A percentile compares a stretch with the other conserved stretches of the same genome.
phyloP scores from a whole-genome alignment of 176 grass and related monocot genomes.

The Dactylis glomerata region DNA sequence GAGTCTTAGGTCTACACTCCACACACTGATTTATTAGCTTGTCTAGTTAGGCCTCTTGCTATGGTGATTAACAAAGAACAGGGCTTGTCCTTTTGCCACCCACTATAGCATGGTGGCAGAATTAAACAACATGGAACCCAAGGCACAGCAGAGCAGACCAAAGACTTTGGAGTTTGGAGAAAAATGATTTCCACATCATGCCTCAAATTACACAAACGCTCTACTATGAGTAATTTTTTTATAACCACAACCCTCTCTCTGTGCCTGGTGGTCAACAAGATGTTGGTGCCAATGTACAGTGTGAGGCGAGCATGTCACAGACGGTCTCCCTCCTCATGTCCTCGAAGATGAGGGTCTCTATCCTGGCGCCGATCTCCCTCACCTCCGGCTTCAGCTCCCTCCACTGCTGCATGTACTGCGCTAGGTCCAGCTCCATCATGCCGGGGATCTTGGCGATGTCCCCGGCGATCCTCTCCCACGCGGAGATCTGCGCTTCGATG shows the following conservation, averaged over 20 bases:
- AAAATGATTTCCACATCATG: slow-evolving; percentile 35
- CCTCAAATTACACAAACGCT: slow-evolving; percentile 33
- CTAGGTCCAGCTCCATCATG: slow-evolving; percentile 62
- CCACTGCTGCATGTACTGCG: slow-evolving; percentile 49
- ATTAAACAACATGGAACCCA: slow-evolving; percentile 37
- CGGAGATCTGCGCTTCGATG: slow-evolving; percentile 45
- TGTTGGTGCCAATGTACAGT: slow-evolving; percentile 51
- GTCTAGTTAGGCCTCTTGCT: not conserved
- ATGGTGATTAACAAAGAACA: slow-evolving; percentile 7
- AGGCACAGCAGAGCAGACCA: not conserved
- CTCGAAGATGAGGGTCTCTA: slow-evolving; percentile 87
- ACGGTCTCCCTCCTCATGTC: slow-evolving; percentile 73
- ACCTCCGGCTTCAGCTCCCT: slow-evolving; percentile 33
- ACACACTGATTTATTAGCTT: not conserved
- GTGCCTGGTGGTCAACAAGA: slow-evolving; percentile 36
- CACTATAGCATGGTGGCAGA: slow-evolving; percentile 1
- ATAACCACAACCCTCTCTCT: not conserved
- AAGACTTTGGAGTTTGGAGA: slow-evolving; percentile 17
- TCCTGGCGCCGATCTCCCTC: slow-evolving; percentile 51
- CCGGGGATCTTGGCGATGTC: slow-evolving; percentile 54
- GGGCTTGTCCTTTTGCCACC: not conserved
- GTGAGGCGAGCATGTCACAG: slow-evolving; percentile 54
- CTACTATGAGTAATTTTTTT: not conserved
- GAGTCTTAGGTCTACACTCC: not conserved
- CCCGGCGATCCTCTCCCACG: slow-evolving; percentile 62